Conservation (phyloP, 805 yeast genomes). For the Torulaspora maleeae region DNA sequence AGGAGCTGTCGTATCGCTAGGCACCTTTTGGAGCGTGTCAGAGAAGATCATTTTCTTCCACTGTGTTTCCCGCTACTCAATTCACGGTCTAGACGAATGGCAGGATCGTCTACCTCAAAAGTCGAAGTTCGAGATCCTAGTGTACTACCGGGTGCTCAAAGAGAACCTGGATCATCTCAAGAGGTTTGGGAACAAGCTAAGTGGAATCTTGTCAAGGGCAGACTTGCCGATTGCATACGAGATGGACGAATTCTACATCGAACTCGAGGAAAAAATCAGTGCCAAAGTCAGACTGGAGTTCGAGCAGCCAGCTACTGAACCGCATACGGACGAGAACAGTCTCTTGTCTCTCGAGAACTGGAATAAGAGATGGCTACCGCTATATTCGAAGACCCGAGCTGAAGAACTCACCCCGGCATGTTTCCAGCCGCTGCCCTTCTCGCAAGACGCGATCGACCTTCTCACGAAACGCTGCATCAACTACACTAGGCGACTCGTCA, state of each 20-base stretch:
- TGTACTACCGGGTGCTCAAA: slow-evolving; percentile 26
- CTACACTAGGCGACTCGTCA: slow-evolving; percentile 20
- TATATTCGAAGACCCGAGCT: slow-evolving; percentile 25
- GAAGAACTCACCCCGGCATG: slow-evolving; percentile 17
- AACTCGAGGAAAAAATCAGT: slow-evolving; percentile 28
- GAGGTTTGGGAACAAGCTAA: slow-evolving; percentile 13
- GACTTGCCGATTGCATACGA: slow-evolving; percentile 36
- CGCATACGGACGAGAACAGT: slow-evolving; percentile 1
- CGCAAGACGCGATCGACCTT: slow-evolving; percentile 14
- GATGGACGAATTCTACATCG: slow-evolving; percentile 27
- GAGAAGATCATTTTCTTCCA: slow-evolving; percentile 34
- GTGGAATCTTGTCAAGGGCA: slow-evolving; percentile 19
- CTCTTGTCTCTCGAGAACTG: slow-evolving; percentile 24
- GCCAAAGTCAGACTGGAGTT: slow-evolving; percentile 12
- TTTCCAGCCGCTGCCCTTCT: slow-evolving; percentile 14
- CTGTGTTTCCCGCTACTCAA: slow-evolving; percentile 28
- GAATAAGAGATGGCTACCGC: slow-evolving; percentile 28
- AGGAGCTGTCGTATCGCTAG: slow-evolving; percentile 11
- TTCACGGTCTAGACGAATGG: slow-evolving; percentile 35
- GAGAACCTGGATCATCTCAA: slow-evolving; percentile 19
- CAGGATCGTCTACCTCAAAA: slow-evolving; percentile 17
- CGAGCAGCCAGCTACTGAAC: slow-evolving; percentile 1
- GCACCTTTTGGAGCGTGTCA: slow-evolving; percentile 26
- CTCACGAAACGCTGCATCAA: slow-evolving; percentile 15
- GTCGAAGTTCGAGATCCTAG: slow-evolving; percentile 28